Evolutionary conservation across 164 flowering plant species (phyloP).

Genomic region (Chimonanthus salicifolius): DNA sequence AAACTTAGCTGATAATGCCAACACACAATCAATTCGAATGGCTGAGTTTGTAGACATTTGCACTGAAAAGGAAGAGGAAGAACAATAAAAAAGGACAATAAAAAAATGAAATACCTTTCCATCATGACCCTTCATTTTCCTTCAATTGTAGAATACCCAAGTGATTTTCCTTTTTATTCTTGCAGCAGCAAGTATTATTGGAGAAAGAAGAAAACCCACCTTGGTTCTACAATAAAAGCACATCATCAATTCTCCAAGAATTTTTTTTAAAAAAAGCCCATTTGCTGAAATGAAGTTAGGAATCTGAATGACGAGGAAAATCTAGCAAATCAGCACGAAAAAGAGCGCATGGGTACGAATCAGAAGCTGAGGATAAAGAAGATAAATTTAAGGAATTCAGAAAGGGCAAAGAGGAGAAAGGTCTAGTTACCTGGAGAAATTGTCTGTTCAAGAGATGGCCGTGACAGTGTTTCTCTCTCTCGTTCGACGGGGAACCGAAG

Average conservation of each 20-base stretch:
- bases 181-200: not conserved
- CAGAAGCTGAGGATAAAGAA: too few species aligned
- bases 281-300: not conserved
- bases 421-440: too few species aligned
- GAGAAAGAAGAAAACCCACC: not conserved
- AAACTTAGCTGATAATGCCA: not conserved
- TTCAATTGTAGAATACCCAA: constrained; percentile 10
- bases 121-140: constrained; percentile 30
- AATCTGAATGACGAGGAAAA: not conserved
- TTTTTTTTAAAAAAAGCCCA: not conserved
- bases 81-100: not conserved
- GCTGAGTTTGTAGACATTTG: too few species aligned
- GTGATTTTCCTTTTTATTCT: not conserved
- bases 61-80: not conserved
- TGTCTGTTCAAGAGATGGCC: too few species aligned
- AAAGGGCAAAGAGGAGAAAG: too few species aligned
- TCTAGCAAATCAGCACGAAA: not conserved
- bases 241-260: not conserved
- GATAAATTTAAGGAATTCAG: too few species aligned
- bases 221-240: not conserved
- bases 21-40: not conserved
- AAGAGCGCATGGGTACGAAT: too few species aligned
- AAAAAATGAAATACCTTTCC: constrained; percentile 22
- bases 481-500: too few species aligned
- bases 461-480: too few species aligned